These are phyloP conservation scores for Lentinus tigrinus DNA, from an alignment of 768 basidiomycete species.

Conservation along the genomic window DNA sequence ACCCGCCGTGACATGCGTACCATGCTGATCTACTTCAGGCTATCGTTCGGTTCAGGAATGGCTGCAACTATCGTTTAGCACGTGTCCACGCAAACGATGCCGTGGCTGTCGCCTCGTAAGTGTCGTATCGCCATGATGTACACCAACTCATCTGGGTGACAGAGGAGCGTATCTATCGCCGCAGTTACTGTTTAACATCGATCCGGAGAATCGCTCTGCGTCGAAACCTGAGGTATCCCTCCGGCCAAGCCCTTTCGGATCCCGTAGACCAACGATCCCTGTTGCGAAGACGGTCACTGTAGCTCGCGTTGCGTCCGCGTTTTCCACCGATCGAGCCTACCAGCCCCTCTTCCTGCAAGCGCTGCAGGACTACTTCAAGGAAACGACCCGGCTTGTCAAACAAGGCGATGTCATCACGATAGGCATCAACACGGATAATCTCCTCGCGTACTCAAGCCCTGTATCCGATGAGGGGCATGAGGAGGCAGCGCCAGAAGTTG, in stretches of 20 bases:
- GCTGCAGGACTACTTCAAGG: slow-evolving; percentile 63
- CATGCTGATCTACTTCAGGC: slow-evolving; percentile 40
- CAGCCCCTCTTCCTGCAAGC: slow-evolving; percentile 60
- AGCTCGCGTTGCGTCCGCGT: slow-evolving; percentile 77
- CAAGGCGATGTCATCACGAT: slow-evolving; percentile 74
- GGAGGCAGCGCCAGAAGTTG: background rate
- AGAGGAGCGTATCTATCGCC: slow-evolving; percentile 18
- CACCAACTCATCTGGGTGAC: background rate
- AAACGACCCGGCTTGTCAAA: slow-evolving; percentile 56
- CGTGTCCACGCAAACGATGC: slow-evolving; percentile 54
- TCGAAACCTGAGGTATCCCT: slow-evolving; percentile 5
- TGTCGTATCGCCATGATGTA: background rate
- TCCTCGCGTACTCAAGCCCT: slow-evolving; percentile 12
- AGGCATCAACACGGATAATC: slow-evolving; percentile 52
- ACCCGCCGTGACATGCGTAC: background rate
- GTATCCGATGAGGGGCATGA: slow-evolving; percentile 1
- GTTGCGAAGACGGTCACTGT: slow-evolving; percentile 68
- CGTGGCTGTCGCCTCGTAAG: slow-evolving; percentile 9
- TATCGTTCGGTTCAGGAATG: slow-evolving; percentile 40
- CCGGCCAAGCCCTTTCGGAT: slow-evolving; percentile 62
- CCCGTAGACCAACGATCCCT: slow-evolving; percentile 59
- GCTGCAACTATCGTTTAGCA: slow-evolving; percentile 48
- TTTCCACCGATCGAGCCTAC: slow-evolving; percentile 62
- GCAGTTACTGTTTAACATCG: slow-evolving; percentile 19
- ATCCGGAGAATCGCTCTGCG: background rate